These are phyloP conservation scores for Fusarium brachygibbosum DNA, from an alignment of 2,329 filamentous ascomycete species.

Conservation along the genomic window DNA sequence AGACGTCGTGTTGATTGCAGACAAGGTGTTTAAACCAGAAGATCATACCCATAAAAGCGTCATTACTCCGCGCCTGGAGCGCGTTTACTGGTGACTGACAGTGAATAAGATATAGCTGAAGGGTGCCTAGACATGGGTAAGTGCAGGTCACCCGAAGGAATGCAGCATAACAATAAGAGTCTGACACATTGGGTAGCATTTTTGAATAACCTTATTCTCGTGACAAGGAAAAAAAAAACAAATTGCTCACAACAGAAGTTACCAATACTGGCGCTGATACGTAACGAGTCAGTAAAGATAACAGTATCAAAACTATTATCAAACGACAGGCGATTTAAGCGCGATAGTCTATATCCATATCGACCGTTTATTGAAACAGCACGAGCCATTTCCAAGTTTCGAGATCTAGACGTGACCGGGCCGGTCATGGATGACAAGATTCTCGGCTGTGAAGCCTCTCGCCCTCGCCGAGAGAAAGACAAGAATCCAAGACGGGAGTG, in stretches of 20 bases:
- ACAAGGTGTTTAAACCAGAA: slow-evolving; percentile 24
- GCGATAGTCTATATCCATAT: too few relatives aligned
- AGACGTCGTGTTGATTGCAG: slow-evolving; percentile 17
- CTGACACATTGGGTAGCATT: slow-evolving; percentile 30
- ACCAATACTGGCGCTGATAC: not conserved
- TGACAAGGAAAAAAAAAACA: slow-evolving; percentile 17
- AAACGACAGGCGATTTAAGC: slow-evolving; percentile 27
- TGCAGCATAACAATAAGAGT: slow-evolving; percentile 14
- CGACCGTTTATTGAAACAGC: slow-evolving; percentile 13
- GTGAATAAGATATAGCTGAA: slow-evolving; percentile 24
- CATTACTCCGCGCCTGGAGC: slow-evolving; percentile 26
- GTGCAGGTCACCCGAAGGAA: slow-evolving; percentile 14
- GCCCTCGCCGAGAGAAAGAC: slow-evolving; percentile 33
- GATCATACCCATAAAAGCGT: slow-evolving; percentile 19
- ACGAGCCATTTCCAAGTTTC: slow-evolving; percentile 20
- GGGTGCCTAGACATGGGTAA: slow-evolving; percentile 2
- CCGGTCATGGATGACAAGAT: slow-evolving; percentile 17
- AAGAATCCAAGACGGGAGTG: slow-evolving; percentile 29
- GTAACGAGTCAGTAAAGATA: slow-evolving; percentile 14
- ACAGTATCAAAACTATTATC: not conserved
- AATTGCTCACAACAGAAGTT: not conserved
- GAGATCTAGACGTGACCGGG: slow-evolving; percentile 30
- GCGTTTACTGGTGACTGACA: slow-evolving; percentile 14
- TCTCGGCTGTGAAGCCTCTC: slow-evolving; percentile 23
- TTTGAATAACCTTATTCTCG: slow-evolving; percentile 10